Percentiles rank a stretch among this genome's conserved stretches.
Evolutionary conservation across 78 protist genomes (phyloP).

Genomic region (Dictyostelium citrinum): DNA sequence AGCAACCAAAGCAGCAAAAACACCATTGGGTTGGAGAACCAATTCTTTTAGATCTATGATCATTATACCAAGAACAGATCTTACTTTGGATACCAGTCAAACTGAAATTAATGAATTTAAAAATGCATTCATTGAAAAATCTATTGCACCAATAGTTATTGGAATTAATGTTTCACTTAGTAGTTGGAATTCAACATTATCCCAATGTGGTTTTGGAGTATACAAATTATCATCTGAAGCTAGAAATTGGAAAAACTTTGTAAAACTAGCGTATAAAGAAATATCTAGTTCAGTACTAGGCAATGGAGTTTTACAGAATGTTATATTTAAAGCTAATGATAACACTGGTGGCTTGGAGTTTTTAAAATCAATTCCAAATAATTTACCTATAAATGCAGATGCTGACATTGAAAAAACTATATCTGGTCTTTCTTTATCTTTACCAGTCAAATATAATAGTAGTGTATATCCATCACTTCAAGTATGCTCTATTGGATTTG

Average conservation of each 20-base stretch:
- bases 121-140: background rate
- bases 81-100: background rate
- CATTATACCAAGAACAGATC: background rate
- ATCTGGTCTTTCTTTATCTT: background rate
- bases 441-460: background rate
- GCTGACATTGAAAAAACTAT: background rate
- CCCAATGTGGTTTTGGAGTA: background rate
- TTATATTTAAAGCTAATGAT: background rate
- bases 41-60: background rate
- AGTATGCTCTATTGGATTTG: background rate
- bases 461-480: background rate
- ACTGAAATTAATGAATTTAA: background rate
- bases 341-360: background rate
- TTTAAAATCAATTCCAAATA: background rate
- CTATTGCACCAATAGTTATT: conserved; percentile 10
- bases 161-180: background rate
- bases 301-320: background rate
- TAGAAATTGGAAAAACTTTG: background rate
- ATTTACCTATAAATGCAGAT: background rate
- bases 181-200: conserved; percentile 5
- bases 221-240: background rate
- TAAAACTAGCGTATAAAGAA: background rate
- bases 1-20: background rate
- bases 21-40: background rate
- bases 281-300: background rate